Evolutionary conservation across 345 rosid genomes (phyloP).

Genomic region (Eucalyptus microcorys): DNA sequence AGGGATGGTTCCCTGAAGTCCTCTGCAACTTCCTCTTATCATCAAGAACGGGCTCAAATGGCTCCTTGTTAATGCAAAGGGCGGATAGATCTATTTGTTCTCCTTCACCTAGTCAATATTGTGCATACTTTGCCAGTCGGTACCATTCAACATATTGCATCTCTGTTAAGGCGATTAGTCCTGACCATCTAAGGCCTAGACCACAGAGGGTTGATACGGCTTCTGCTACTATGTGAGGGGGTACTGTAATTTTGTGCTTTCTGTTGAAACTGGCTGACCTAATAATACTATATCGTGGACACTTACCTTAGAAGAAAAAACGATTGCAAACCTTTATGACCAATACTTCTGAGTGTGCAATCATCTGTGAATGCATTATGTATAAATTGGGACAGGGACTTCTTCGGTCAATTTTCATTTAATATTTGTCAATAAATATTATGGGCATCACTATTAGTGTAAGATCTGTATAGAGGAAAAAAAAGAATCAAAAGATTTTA

Average conservation of each 20-base stretch:
- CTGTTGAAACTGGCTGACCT: constrained; percentile 7
- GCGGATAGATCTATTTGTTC: constrained; percentile 34
- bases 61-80: constrained; percentile 37
- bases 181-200: constrained; percentile 57
- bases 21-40: constrained; percentile 28
- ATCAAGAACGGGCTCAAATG: constrained; percentile 13
- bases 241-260: constrained; percentile 40
- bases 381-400: constrained; percentile 20
- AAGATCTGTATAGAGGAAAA: neutral
- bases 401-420: constrained; percentile 25
- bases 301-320: neutral
- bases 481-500: neutral
- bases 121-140: constrained; percentile 53
- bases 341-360: constrained; percentile 49
- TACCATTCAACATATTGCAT: constrained; percentile 52
- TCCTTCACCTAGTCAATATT: constrained; percentile 42
- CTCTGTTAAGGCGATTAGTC: constrained; percentile 49
- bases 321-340: constrained; percentile 28
- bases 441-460: neutral
- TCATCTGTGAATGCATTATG: constrained; percentile 24
- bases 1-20: constrained; percentile 17
- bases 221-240: constrained; percentile 56
- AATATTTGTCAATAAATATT: neutral
- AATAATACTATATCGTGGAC: neutral
- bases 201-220: constrained; percentile 53